Conservation (phyloP, 768 basidiomycete genomes). For the Naematelia encephala region DNA sequence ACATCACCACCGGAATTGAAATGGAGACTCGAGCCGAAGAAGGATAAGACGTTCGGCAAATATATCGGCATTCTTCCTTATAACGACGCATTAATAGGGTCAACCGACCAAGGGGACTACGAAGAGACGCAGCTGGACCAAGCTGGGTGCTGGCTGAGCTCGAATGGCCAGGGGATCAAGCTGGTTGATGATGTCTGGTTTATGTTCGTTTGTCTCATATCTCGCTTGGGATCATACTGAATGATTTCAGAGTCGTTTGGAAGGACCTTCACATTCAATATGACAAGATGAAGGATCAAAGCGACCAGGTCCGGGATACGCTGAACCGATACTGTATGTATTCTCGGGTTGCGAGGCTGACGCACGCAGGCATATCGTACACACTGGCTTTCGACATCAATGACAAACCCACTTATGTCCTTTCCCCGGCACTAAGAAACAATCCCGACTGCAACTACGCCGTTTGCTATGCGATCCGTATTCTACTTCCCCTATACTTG, state of each 20-base stretch:
- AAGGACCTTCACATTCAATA: slow-evolving; percentile 20
- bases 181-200: slow-evolving; percentile 33
- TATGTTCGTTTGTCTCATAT: slow-evolving; percentile 22
- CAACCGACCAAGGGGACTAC: slow-evolving; percentile 25
- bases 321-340: slow-evolving; percentile 31
- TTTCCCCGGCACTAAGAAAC: slow-evolving; percentile 20
- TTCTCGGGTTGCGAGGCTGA: background rate
- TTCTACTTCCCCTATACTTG: slow-evolving; percentile 29
- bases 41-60: slow-evolving; percentile 14
- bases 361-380: slow-evolving; percentile 29
- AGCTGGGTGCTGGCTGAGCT: slow-evolving; percentile 23
- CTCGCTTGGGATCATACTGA: background rate
- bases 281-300: slow-evolving; percentile 35
- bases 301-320: slow-evolving; percentile 14
- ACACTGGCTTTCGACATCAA: slow-evolving; percentile 24
- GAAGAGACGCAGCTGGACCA: slow-evolving; percentile 7
- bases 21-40: slow-evolving; percentile 31
- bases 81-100: slow-evolving; percentile 15
- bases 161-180: slow-evolving; percentile 28
- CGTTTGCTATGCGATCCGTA: slow-evolving; percentile 35
- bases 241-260: slow-evolving; percentile 26
- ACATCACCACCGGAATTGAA: slow-evolving; percentile 18
- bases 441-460: slow-evolving; percentile 35
- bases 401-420: slow-evolving; percentile 25
- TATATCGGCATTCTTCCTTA: slow-evolving; percentile 17